Base-by-base conservation (phyloP, 1,284 basidiomycete species). In the Fomitiporia mediterranea region DNA sequence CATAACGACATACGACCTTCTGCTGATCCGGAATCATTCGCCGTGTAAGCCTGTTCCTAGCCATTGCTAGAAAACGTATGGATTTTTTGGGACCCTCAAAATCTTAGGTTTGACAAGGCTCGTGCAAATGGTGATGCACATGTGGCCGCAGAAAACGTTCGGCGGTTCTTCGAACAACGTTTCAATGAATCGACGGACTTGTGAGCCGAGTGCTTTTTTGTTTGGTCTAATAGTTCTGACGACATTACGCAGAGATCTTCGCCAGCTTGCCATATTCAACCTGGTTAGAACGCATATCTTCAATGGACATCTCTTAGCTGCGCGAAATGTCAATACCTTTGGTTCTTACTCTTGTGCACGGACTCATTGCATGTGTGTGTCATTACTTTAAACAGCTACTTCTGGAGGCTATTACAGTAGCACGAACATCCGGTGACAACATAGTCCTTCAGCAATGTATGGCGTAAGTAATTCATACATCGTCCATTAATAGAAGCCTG, bases 101-200 rank as follows among this genome's bases (percentile, higher is more conserved):
- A 13, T 23, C 19, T 15, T 59, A 91, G 89, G 1, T 90, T 81
- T 75, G 81, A 88, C 64, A 80, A 79, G 57, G 80, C 78, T 11
- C 65, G 76, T 28, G 73, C 77, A 9, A 78, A 79, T 4, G 86
- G 86, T 0, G 87, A 91, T 66, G 83, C 82, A 57, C 81, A 80
- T 42, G 63, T 78, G 8, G 86, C 87, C 0, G 75, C 80, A 2
- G 89, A 91, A 62, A 84, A 81, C 61, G 67, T 91, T 39, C 78
- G 88, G 38, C 72, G 80, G 50, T 91, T 88, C 67, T 91, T 91
- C 61, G 89, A 91, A 64, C 89, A 91, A 61, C 83, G 81, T 62
- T 91, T 91, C 64, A 84, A 81, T 60, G 89, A 91, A 67, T 90
- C 88, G 86, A 89, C 60, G 63, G 88, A 72, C 21, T 40, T 35